Base-by-base conservation (phyloP, 768 basidiomycete species). In the Lactarius hengduanensis region DNA sequence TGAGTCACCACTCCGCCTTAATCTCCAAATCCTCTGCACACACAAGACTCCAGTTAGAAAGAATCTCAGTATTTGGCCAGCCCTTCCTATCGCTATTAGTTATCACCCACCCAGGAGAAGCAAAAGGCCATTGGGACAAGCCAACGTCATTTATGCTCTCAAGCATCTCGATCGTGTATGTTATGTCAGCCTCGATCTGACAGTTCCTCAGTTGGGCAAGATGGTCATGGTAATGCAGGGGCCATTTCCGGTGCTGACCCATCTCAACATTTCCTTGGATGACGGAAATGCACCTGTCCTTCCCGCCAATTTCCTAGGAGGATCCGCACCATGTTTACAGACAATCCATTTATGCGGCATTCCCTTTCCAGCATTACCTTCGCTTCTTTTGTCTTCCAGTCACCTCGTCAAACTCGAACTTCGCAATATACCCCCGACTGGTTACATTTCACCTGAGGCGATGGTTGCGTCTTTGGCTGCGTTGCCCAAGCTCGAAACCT, bases 91-190 rank as follows among this genome's bases (percentile, higher is more conserved):
- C n/a, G n/a, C 22, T 47, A 20, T 47, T 22, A 4, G 4, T 4
- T 47, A 47, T 11, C 0, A 4, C 20, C n/a, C 8, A 10, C 0
- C n/a, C n/a, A n/a, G n/a, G n/a, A n/a, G n/a, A n/a, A n/a, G 0
- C 9, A 9, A 7, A 20, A 8, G 2, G n/a, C 20, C 1, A 9
- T 45, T 6, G 18, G 41, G 15, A 6, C 2, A 18, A 22, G 45
- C 1, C n/a, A 22, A 47, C 10, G 45, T 47, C 10, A n/a, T 22
- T 11, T n/a, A n/a, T 11, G 45, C 45, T 22, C 45, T 47, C 1
- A 0, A 9, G 10, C 45, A 47, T 1, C 9, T n/a, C 6, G 10
- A 47, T 47, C 45, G 45, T n/a, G 45, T 47, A 11, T 22, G n/a
- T 11, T 2, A 22, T 22, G 0, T 47, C 45, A 2, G 11, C n/a